Base-by-base conservation (phyloP, 805 yeast genomes). In the Tetrapisispora arboricola region DNA sequence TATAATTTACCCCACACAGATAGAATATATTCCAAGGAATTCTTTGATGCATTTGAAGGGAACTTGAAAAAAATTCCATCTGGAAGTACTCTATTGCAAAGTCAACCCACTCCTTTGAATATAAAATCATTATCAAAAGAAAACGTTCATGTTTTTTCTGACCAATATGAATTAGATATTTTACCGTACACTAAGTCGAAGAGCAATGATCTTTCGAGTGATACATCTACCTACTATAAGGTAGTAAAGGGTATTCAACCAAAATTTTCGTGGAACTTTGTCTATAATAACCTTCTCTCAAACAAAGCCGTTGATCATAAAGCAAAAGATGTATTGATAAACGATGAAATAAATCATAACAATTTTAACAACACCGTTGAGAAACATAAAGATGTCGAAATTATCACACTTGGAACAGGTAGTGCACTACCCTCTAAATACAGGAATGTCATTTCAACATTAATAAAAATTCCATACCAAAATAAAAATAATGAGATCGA, bases 401-500 rank as follows among this genome's bases (percentile, higher is more conserved):
- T 80, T 0, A 66, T 84, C 9, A 81, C 95, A 0, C 60, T 90
- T 7, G 98, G 98, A 3, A 92, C 98, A 0, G 97, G 97, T 0
- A 80, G 94, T 26, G 92, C 97, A 0, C 59, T 85, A 25, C 98
- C 98, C 0, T 77, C 95, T 0, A 75, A 76, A 44, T 75, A 77
- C 50, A 70, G 97, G 49, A 92, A 92, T 55, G 98, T 92, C 2
- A 72, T 84, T 13, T 81, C 92, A 0, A 84, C 84, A 16, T 58
- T 87, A 19, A 70, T 92, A 2, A 73, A 95, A 45, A 50, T 87
- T 1, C 95, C 95, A 1, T 68, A 57, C 43, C 35, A 31, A 2
- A 21, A 45, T 33, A 9, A 6, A 8, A 17, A 38, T 86, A 62
- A 51, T 0, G 44, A 51, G 3, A 32, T 61, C 5, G 39, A 40